phyloP scores from a whole-genome alignment of 805 yeast species.

The Metschnikowia orientalis region DNA sequence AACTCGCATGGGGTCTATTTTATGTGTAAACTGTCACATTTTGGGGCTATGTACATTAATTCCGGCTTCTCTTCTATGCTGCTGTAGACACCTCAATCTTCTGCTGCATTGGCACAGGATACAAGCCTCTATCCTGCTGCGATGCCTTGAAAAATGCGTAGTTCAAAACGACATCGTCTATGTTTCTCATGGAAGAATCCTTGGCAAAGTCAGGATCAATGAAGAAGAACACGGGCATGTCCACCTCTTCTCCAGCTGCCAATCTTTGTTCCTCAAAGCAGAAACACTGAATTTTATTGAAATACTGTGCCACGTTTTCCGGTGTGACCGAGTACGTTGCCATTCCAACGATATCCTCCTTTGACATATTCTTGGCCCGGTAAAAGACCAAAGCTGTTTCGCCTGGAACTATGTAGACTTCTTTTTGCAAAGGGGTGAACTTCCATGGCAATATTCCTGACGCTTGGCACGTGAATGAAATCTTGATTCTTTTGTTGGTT shows the following conservation, averaged over 20 bases:
- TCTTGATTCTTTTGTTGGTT: constrained; percentile 70
- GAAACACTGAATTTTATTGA: constrained; percentile 95
- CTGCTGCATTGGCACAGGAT: constrained; percentile 29
- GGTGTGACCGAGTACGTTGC: constrained; percentile 97
- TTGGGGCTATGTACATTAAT: constrained; percentile 2
- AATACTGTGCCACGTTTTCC: constrained; percentile 93
- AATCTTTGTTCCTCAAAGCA: constrained; percentile 96
- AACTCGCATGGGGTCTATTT: too few species aligned
- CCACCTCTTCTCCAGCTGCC: constrained; percentile 94
- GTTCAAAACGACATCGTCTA: constrained; percentile 85
- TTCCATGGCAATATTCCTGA: constrained; percentile 92
- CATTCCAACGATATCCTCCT: constrained; percentile 94
- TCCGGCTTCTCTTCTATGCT: too few species aligned
- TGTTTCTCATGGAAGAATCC: constrained; percentile 88
- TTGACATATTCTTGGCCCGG: constrained; percentile 81
- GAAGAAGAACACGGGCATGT: constrained; percentile 97
- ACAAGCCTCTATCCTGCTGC: constrained; percentile 39
- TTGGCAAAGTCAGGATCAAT: constrained; percentile 93
- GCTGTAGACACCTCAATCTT: constrained; percentile 4
- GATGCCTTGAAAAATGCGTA: constrained; percentile 84
- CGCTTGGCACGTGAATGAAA: constrained; percentile 89
- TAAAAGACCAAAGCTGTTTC: constrained; percentile 97
- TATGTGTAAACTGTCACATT: too few species aligned
- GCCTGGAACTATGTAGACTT: constrained; percentile 90
- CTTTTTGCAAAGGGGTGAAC: constrained; percentile 89